Evolutionary conservation across 2,329 filamentous ascomycete genomes (phyloP).

Genomic region (Raffaelea arxii): DNA sequence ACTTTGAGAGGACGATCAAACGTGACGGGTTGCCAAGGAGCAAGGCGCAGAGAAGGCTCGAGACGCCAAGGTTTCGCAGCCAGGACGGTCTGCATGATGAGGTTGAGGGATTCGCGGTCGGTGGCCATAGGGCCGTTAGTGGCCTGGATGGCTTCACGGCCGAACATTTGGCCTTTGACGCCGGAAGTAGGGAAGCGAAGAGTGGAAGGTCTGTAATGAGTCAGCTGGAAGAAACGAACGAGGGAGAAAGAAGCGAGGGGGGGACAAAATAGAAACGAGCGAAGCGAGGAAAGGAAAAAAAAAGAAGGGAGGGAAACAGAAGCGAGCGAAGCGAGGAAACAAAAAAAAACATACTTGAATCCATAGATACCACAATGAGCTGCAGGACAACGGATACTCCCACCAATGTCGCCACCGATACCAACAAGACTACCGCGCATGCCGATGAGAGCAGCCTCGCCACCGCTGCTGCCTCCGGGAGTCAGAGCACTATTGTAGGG

Average conservation of each 20-base stretch:
- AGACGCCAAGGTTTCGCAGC: not conserved
- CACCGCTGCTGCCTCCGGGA: constrained; percentile 25
- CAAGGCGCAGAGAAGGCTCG: not conserved
- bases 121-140: not conserved
- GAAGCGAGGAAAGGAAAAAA: too few relatives aligned
- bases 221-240: too few relatives aligned
- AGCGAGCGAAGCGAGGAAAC: too few relatives aligned
- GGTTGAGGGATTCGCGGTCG: not conserved
- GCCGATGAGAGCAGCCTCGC: constrained; percentile 23
- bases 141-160: too few relatives aligned
- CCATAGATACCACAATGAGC: constrained; percentile 3
- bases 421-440: constrained; percentile 33
- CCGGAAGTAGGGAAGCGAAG: too few relatives aligned
- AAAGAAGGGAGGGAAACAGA: too few relatives aligned
- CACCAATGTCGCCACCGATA: constrained; percentile 26
- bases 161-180: too few relatives aligned
- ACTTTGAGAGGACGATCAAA: constrained; percentile 15
- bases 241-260: too few relatives aligned
- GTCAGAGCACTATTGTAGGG: constrained; percentile 22
- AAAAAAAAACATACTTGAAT: too few relatives aligned
- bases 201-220: too few relatives aligned
- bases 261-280: too few relatives aligned
- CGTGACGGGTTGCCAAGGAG: constrained; percentile 7
- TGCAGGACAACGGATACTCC: constrained; percentile 15
- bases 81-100: not conserved